phyloP scores from a whole-genome alignment of 2,329 filamentous ascomycete genomes.

The Fusarium sp. region DNA sequence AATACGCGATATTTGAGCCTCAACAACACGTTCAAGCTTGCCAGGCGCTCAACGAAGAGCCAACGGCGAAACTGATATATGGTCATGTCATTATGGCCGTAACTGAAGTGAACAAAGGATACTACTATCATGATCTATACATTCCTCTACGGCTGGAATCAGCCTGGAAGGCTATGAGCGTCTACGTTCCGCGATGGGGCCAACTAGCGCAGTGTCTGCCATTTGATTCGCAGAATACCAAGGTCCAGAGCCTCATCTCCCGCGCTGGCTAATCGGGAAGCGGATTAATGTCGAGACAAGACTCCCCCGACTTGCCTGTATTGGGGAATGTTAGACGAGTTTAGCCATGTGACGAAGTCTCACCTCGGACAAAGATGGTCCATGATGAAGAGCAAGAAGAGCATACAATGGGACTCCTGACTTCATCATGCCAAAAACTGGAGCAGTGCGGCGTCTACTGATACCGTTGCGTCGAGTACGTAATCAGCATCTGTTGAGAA shows the following conservation, averaged over 20 bases:
- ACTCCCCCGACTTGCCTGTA: conserved; percentile 33
- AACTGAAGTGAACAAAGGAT: neutral
- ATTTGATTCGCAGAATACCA: conserved; percentile 24
- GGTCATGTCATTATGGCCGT: neutral
- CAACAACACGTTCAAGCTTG: neutral
- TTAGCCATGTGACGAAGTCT: conserved; percentile 39
- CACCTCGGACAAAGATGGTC: neutral
- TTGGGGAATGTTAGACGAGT: conserved; percentile 43
- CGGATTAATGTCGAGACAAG: conserved; percentile 33
- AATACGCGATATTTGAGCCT: neutral
- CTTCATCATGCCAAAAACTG: neutral
- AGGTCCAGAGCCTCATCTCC: conserved; percentile 36
- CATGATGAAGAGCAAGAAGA: neutral
- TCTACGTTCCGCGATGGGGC: conserved; percentile 30
- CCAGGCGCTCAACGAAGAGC: neutral
- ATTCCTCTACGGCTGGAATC: neutral
- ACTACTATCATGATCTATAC: neutral
- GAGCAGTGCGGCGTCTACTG: neutral
- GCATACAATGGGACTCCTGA: neutral
- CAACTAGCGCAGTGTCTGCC: neutral
- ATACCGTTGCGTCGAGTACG: neutral
- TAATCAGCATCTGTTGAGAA: conserved; percentile 1
- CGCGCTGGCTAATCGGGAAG: conserved; percentile 33
- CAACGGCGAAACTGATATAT: neutral
- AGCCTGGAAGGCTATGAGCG: neutral